Evolutionary conservation across 495 filamentous ascomycete species (phyloP), one percentile per base, ranked within the genome.

Genomic region (Choiromyces venosus): DNA sequence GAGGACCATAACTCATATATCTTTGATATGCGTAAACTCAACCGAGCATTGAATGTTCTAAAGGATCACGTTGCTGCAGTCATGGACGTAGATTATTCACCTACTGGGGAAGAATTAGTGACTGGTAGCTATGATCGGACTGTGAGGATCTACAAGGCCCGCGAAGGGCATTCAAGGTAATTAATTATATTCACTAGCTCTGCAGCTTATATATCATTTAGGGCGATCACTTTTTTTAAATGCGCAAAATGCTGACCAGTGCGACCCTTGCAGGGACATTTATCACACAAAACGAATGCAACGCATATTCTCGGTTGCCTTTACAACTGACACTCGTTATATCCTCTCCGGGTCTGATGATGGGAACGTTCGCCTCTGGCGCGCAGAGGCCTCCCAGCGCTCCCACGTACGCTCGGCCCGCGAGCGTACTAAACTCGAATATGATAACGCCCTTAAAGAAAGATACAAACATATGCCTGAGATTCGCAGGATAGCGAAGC

Each of bases 281-380:
- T 99, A 99, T 83, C 95, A 98, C 84, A 98, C 95, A 14, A 93
- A 96, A 83, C 89, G 95, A 70, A 97, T 97, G 96, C 95, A 99
- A 85, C 87, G 90, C 78, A 93, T 96, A n/a, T 97, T 98, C 86
- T 91, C 89, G 29, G 87, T 87, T 68, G 87, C 87, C 72, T 98
- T 90, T 86, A 93, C 92, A 0, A 92, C 93, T 21, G 96, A 98
- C 82, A 91, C 90, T 78, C 91, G 91, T 74, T 98, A 95, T 80
- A 82, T 98, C 42, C 85, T 98, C 71, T 91, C 88, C 33, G 94
- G 93, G 44, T 91, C 89, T 35, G 94, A 98, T 81, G 95, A 99
- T 80, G 96, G 96, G 64, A 98, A 97, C 76, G 86, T 97, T 70
- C 89, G 94, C 56, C 86, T 99, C 37, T 98, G 95, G 95, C 88